These are phyloP conservation scores for Trichoderma citrinoviride DNA, from an alignment of 2,329 filamentous ascomycete species.

Conservation along the genomic window DNA sequence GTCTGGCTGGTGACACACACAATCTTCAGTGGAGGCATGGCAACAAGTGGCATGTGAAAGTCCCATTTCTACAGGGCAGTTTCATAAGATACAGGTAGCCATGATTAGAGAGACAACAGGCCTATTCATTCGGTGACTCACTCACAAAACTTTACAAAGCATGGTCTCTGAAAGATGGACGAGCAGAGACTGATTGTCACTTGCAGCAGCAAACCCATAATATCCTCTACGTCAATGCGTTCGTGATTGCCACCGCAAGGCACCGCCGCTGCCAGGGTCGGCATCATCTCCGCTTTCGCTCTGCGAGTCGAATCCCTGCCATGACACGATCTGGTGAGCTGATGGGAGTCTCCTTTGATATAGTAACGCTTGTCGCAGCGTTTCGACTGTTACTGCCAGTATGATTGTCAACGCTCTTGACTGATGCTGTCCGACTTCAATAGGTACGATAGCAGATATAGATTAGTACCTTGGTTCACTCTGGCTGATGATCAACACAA, in stretches of 20 bases:
- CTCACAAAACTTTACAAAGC: too few species aligned
- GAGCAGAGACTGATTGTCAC: not conserved
- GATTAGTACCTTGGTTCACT: too few species aligned
- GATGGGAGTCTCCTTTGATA: not conserved
- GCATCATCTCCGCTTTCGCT: conserved; percentile 6
- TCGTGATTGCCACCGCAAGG: not conserved
- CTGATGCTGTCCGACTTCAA: too few species aligned
- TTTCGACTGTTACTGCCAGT: too few species aligned
- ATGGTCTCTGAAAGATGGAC: too few species aligned
- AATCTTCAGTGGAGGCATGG: not conserved
- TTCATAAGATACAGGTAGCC: too few species aligned
- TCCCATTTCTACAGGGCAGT: not conserved
- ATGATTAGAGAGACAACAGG: not conserved
- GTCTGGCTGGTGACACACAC: not conserved
- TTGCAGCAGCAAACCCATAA: not conserved
- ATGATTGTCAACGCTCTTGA: not conserved
- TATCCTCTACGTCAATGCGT: not conserved
- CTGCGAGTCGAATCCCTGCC: not conserved
- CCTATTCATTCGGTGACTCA: too few species aligned
- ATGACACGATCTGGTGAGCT: not conserved
- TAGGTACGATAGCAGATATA: too few species aligned
- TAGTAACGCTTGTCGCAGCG: not conserved
- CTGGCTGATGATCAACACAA: too few species aligned
- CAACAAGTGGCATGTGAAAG: conserved; percentile 11
- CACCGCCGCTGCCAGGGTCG: not conserved